phyloP scores from a whole-genome alignment of 2,329 filamentous ascomycete species.

The Alternaria metachromatica region DNA sequence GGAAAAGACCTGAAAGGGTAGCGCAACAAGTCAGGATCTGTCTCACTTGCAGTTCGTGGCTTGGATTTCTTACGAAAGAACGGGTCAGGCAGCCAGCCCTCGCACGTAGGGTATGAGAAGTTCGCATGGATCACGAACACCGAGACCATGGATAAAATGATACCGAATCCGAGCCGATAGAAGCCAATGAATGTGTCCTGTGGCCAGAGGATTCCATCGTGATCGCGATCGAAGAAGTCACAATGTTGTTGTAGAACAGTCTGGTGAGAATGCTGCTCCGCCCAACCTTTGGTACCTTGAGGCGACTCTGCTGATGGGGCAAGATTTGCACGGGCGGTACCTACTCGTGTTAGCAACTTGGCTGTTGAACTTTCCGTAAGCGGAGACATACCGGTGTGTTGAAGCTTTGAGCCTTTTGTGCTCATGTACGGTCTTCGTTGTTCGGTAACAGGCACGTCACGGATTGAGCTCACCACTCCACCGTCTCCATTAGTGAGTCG shows the following conservation, averaged over 20 bases:
- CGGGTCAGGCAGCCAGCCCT: conserved; percentile 53
- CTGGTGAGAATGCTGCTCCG: conserved; percentile 1
- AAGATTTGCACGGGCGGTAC: not conserved
- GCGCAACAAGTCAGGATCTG: not conserved
- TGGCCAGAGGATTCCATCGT: conserved; percentile 61
- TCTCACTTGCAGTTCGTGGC: not conserved
- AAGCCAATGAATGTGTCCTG: conserved; percentile 59
- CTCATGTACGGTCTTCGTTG: conserved; percentile 3
- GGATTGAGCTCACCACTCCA: conserved; percentile 5
- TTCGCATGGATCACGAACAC: conserved; percentile 57
- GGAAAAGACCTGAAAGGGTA: conserved; percentile 31
- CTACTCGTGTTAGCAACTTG: not conserved
- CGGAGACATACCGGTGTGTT: not conserved
- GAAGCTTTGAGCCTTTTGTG: not conserved
- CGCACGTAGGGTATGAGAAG: conserved; percentile 58
- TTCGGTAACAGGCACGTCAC: conserved; percentile 5
- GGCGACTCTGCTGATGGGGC: not conserved
- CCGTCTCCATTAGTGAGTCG: not conserved
- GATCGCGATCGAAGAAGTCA: conserved; percentile 61
- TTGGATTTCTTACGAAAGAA: conserved; percentile 40
- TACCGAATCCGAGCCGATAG: conserved; percentile 54
- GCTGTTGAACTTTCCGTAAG: not conserved
- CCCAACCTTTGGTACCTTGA: not conserved
- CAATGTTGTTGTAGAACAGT: conserved; percentile 55
- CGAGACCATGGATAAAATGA: conserved; percentile 53